phyloP scores from a whole-genome alignment of 495 filamentous ascomycete genomes.

The Monascus purpureus region DNA sequence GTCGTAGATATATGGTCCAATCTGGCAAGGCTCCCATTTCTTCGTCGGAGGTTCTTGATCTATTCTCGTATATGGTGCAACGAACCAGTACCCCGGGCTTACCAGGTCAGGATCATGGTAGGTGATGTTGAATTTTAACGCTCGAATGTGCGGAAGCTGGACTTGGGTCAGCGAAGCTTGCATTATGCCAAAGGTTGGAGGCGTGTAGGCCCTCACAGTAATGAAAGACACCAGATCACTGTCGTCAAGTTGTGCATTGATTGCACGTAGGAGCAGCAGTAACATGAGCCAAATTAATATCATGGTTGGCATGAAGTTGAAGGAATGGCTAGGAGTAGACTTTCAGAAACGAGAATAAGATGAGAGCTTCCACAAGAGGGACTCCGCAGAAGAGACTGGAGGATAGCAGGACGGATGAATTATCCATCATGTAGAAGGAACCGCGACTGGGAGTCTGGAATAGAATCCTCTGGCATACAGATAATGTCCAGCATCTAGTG shows the following conservation, averaged over 20 bases:
- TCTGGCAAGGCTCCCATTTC: slow-evolving; percentile 4
- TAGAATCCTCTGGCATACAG: too few species aligned
- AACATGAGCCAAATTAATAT: slow-evolving; percentile 15
- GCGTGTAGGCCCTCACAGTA: slow-evolving; percentile 13
- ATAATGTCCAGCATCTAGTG: not conserved
- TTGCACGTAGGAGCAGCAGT: slow-evolving; percentile 13
- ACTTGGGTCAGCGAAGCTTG: not conserved
- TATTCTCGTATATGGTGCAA: slow-evolving; percentile 10
- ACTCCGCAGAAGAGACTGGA: slow-evolving; percentile 9
- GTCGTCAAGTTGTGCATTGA: slow-evolving; percentile 13
- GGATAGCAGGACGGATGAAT: not conserved
- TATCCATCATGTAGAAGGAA: too few species aligned
- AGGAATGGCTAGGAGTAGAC: too few species aligned
- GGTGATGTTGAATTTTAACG: slow-evolving; percentile 17
- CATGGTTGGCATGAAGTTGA: too few species aligned
- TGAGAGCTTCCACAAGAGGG: not conserved
- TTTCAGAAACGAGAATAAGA: not conserved
- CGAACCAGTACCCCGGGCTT: slow-evolving; percentile 14
- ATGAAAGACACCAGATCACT: slow-evolving; percentile 28
- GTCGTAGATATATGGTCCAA: slow-evolving; percentile 7
- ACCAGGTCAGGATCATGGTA: slow-evolving; percentile 11
- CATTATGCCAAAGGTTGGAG: not conserved
- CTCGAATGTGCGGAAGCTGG: slow-evolving; percentile 18
- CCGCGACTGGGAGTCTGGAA: too few species aligned
- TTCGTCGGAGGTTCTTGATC: slow-evolving; percentile 12